These are phyloP conservation scores for Strigomonas culicis DNA, from an alignment of 208 protist genomes.

Conservation along the genomic window DNA sequence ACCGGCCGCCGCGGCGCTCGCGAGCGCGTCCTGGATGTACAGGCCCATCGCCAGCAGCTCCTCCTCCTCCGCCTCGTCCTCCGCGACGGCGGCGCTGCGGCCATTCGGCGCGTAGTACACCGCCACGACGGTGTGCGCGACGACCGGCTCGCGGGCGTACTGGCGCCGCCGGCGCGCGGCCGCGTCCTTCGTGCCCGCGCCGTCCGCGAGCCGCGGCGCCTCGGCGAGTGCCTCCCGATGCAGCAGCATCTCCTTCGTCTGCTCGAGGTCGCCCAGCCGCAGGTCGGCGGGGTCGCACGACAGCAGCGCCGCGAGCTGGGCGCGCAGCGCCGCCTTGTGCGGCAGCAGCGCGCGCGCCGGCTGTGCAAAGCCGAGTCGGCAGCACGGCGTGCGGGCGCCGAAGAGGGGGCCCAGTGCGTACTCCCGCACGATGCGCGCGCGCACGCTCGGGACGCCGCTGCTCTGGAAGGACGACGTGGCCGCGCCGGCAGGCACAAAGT, in stretches of 20 bases:
- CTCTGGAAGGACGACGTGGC: conserved; percentile 65
- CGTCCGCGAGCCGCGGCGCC: conserved; percentile 51
- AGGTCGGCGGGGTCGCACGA: conserved; percentile 22
- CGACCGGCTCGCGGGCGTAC: conserved; percentile 49
- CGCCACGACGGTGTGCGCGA: conserved; percentile 49
- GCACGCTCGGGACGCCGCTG: conserved; percentile 56
- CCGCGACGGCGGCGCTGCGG: background rate
- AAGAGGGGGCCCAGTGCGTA: conserved; percentile 84
- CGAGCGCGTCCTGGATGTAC: no score
- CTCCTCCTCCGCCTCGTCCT: background rate
- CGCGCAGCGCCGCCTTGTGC: conserved; percentile 22
- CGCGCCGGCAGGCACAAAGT: conserved; percentile 70
- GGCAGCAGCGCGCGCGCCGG: conserved; percentile 24
- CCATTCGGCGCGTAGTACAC: conserved; percentile 29
- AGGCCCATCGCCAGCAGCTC: background rate
- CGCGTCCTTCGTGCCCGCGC: background rate
- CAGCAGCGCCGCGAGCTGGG: conserved; percentile 33
- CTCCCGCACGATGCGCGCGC: conserved; percentile 53
- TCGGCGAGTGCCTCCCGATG: conserved; percentile 40
- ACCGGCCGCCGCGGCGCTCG: background rate
- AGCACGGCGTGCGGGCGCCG: conserved; percentile 48
- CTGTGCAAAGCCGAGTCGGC: conserved; percentile 44
- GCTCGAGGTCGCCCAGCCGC: conserved; percentile 34
- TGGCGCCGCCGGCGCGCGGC: conserved; percentile 13
- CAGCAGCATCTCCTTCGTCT: conserved; percentile 72